Conservation (phyloP, 2,329 filamentous ascomycete species). For the Pyrenophora seminiperda region DNA sequence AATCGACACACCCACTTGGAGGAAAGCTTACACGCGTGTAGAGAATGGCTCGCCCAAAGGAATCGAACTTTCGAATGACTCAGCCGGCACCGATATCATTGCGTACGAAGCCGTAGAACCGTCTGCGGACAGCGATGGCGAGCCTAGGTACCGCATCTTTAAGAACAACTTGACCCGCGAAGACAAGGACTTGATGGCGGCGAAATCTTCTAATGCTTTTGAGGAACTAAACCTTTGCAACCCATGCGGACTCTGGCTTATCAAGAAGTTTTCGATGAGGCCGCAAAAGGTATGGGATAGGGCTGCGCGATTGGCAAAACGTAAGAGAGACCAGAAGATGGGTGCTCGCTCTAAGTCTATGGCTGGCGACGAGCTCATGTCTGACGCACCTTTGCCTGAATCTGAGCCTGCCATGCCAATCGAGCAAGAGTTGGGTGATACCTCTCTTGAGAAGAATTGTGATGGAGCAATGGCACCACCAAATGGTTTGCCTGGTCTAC, state of each 20-base stretch:
- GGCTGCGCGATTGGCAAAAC: slow-evolving; percentile 49
- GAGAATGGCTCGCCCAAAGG: slow-evolving; percentile 71
- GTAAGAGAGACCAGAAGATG: slow-evolving; percentile 36
- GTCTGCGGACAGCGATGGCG: slow-evolving; percentile 62
- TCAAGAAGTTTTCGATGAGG: slow-evolving; percentile 83
- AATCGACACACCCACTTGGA: slow-evolving; percentile 95
- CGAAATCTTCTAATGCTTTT: slow-evolving; percentile 55
- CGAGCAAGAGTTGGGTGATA: slow-evolving; percentile 13
- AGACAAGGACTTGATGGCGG: slow-evolving; percentile 59
- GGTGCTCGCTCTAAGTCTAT: slow-evolving; percentile 48
- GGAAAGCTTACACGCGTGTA: slow-evolving; percentile 85
- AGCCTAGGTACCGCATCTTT: slow-evolving; percentile 72
- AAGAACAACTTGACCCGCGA: slow-evolving; percentile 74
- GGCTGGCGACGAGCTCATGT: slow-evolving; percentile 53
- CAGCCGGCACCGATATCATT: slow-evolving; percentile 72
- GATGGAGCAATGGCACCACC: slow-evolving; percentile 23
- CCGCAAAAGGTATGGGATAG: slow-evolving; percentile 80
- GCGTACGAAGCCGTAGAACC: slow-evolving; percentile 41
- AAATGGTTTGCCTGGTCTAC: slow-evolving; percentile 3
- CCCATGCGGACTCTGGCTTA: slow-evolving; percentile 93
- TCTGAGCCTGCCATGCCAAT: slow-evolving; percentile 31
- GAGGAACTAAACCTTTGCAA: slow-evolving; percentile 83
- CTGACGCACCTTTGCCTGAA: slow-evolving; percentile 41
- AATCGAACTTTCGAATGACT: slow-evolving; percentile 66
- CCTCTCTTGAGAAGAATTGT: slow-evolving; percentile 15